Percentiles rank a stretch among this genome's conserved stretches.
phyloP scores from a whole-genome alignment of 1,139 yeast species.

The Lodderomyces oxycetoniae region DNA sequence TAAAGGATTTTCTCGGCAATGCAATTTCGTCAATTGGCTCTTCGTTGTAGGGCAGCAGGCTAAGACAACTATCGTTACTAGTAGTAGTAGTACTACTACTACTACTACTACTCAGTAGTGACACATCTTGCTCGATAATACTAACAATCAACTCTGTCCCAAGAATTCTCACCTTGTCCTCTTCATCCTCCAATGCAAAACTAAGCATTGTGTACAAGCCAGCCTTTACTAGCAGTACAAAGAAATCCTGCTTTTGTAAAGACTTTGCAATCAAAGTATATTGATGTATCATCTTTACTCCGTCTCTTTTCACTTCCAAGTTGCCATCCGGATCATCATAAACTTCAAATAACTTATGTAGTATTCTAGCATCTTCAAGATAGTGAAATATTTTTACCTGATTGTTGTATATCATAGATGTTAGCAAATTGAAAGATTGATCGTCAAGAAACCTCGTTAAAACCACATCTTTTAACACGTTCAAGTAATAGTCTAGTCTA shows the following conservation, averaged over 20 bases:
- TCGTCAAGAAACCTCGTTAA: slow-evolving; percentile 81
- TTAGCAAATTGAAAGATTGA: slow-evolving; percentile 59
- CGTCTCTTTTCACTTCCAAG: slow-evolving; percentile 43
- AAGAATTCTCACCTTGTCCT: slow-evolving; percentile 52
- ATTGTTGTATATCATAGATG: slow-evolving; percentile 61
- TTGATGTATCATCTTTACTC: slow-evolving; percentile 76
- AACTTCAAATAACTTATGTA: slow-evolving; percentile 52
- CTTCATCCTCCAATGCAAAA: slow-evolving; percentile 60
- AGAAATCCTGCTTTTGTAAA: slow-evolving; percentile 65
- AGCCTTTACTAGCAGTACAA: slow-evolving; percentile 54
- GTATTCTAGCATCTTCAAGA: slow-evolving; percentile 51
- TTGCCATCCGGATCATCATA: slow-evolving; percentile 28
- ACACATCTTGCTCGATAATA: slow-evolving; percentile 78
- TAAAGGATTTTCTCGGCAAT: too few species aligned
- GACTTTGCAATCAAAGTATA: slow-evolving; percentile 71
- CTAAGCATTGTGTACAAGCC: slow-evolving; percentile 70
- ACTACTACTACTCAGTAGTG: too few species aligned
- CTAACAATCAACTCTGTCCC: slow-evolving; percentile 82
- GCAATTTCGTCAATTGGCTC: too few species aligned
- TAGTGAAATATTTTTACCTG: slow-evolving; percentile 68
- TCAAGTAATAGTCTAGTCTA: slow-evolving; percentile 69
- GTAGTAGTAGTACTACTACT: too few species aligned
- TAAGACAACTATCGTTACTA: too few species aligned
- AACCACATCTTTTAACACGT: slow-evolving; percentile 81
- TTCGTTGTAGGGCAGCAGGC: too few species aligned